Percentiles rank a stretch among this genome's conserved stretches.
phyloP scores from a whole-genome alignment of 306 rosid species.

The Canavalia ensiformis region DNA sequence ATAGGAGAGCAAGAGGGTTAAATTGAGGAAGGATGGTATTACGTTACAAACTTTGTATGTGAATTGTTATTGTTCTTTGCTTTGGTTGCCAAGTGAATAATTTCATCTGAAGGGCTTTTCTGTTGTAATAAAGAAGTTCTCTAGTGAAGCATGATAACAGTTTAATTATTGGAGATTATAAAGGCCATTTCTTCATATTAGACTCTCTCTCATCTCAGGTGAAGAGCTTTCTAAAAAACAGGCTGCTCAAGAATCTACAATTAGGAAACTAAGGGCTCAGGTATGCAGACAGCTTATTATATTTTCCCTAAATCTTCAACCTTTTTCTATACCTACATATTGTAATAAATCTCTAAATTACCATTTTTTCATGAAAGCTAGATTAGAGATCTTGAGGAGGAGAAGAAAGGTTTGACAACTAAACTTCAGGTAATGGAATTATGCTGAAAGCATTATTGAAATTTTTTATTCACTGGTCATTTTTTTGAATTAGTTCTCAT shows the following conservation, averaged over 20 bases:
- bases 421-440: constrained; percentile 86
- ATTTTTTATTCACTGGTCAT: constrained; percentile 21
- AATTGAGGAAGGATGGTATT: constrained; percentile 35
- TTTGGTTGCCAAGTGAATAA: constrained; percentile 30
- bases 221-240: constrained; percentile 99
- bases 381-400: constrained; percentile 99
- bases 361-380: constrained; percentile 72
- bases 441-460: constrained; percentile 32
- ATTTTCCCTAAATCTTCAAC: constrained; percentile 43
- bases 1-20: constrained; percentile 25
- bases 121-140: constrained; percentile 28
- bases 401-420: constrained; percentile 91
- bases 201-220: constrained; percentile 65
- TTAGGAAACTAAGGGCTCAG: constrained; percentile 95
- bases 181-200: constrained; percentile 27
- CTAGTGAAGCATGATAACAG: constrained; percentile 24
- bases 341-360: constrained; percentile 41
- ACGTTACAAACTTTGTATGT: constrained; percentile 10
- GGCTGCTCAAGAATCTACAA: constrained; percentile 94
- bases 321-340: constrained; percentile 34
- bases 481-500: constrained; percentile 11
- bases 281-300: constrained; percentile 56
- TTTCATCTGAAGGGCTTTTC: constrained; percentile 32
- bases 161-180: constrained; percentile 31
- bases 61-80: constrained; percentile 6